phyloP scores from a whole-genome alignment of 163 green algal species.

The Dunaliella salina region DNA sequence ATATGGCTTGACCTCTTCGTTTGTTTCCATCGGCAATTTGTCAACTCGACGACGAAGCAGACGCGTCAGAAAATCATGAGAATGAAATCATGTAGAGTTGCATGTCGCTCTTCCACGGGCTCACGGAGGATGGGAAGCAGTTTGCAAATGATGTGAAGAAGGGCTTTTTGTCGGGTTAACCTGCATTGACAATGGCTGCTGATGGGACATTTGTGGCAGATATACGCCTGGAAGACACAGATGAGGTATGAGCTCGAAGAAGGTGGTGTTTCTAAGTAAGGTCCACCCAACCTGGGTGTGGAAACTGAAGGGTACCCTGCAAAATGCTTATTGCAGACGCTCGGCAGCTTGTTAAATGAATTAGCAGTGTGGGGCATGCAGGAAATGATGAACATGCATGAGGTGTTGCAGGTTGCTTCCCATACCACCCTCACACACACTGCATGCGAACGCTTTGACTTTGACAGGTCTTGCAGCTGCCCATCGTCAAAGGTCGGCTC shows the following conservation, averaged over 20 bases:
- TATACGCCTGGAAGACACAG: conserved; percentile 46
- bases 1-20: too few relatives aligned
- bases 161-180: not conserved
- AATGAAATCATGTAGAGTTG: not conserved
- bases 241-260: conserved; percentile 38
- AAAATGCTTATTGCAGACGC: not conserved
- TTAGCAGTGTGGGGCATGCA: not conserved
- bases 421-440: not conserved
- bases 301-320: too few relatives aligned
- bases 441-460: not conserved
- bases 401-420: not conserved
- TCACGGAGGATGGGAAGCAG: not conserved
- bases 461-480: conserved; percentile 62
- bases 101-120: not conserved
- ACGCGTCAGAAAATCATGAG: too few relatives aligned
- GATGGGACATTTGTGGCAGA: conserved; percentile 54
- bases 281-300: not conserved
- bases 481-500: conserved; percentile 47
- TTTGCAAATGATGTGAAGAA: not conserved
- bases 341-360: not conserved
- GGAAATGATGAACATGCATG: too few relatives aligned
- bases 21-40: too few relatives aligned
- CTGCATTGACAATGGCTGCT: too few relatives aligned
- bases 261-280: not conserved
- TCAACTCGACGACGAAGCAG: too few relatives aligned